phyloP scores from a whole-genome alignment of 257 asterid species.

The Leonotis leonurus region DNA sequence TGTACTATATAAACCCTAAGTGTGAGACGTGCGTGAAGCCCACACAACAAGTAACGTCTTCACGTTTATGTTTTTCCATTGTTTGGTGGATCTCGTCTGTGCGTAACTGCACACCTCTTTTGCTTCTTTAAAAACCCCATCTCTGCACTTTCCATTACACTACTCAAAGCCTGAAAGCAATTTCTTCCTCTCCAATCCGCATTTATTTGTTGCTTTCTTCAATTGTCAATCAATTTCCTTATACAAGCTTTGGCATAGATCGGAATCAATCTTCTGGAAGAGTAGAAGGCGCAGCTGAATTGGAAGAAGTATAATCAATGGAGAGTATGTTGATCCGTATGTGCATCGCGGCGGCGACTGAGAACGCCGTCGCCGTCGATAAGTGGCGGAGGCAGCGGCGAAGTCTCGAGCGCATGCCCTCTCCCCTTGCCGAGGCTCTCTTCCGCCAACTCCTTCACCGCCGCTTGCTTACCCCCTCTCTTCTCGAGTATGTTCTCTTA shows the following conservation, averaged over 20 bases:
- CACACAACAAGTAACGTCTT: background rate
- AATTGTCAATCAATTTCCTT: background rate
- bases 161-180: too few species aligned
- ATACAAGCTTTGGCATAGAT: background rate
- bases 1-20: too few species aligned
- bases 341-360: slow-evolving; percentile 80
- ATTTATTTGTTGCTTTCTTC: background rate
- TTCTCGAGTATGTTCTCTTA: slow-evolving; percentile 58
- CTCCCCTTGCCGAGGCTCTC: slow-evolving; percentile 68
- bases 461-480: slow-evolving; percentile 75
- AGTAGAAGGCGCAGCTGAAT: background rate
- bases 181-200: background rate
- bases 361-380: slow-evolving; percentile 54
- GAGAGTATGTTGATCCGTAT: slow-evolving; percentile 47
- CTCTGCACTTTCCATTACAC: too few species aligned
- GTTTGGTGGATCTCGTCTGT: background rate
- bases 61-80: background rate
- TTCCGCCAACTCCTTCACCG: slow-evolving; percentile 63
- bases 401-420: slow-evolving; percentile 67
- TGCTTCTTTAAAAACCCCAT: too few species aligned
- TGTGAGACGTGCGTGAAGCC: background rate
- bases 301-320: slow-evolving; percentile 15
- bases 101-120: too few species aligned
- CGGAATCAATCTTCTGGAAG: background rate
- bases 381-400: slow-evolving; percentile 94